A percentile compares a stretch with the other conserved stretches of the same genome.
phyloP scores from a whole-genome alignment of 192 early-diverging fungal genomes.

The Linnemannia schmuckeri region DNA sequence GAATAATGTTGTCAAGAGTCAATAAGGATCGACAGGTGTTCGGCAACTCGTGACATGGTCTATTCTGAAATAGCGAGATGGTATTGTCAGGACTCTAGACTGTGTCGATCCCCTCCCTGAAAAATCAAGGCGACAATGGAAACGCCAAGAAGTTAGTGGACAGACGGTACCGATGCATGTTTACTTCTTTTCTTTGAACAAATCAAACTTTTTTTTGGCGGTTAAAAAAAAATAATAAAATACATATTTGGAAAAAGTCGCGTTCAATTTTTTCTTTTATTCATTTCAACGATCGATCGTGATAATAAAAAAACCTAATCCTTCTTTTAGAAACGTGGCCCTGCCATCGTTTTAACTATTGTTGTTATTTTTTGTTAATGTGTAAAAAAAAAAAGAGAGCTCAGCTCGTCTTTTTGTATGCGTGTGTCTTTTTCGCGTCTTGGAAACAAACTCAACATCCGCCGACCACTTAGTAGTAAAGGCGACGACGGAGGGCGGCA shows the following conservation, averaged over 20 bases:
- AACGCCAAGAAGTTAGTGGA: no score
- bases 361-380: slow-evolving; percentile 2
- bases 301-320: neutral
- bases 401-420: neutral
- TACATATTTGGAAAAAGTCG: neutral
- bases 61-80: no score
- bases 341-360: slow-evolving; percentile 23
- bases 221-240: no score
- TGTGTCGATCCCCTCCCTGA: no score
- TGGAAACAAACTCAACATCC: neutral
- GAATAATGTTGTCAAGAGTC: no score
- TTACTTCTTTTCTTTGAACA: no score
- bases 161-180: no score
- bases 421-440: neutral
- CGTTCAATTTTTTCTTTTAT: neutral
- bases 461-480: slow-evolving; percentile 12
- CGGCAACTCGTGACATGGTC: no score
- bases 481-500: slow-evolving; percentile 34
- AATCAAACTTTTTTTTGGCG: no score
- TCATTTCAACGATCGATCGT: neutral
- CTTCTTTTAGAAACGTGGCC: slow-evolving; percentile 18
- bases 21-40: no score
- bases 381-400: neutral
- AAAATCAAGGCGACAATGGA: no score
- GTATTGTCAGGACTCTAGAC: no score